Evolutionary conservation across 805 yeast genomes (phyloP).

Genomic region (Teunomyces kruisii): DNA sequence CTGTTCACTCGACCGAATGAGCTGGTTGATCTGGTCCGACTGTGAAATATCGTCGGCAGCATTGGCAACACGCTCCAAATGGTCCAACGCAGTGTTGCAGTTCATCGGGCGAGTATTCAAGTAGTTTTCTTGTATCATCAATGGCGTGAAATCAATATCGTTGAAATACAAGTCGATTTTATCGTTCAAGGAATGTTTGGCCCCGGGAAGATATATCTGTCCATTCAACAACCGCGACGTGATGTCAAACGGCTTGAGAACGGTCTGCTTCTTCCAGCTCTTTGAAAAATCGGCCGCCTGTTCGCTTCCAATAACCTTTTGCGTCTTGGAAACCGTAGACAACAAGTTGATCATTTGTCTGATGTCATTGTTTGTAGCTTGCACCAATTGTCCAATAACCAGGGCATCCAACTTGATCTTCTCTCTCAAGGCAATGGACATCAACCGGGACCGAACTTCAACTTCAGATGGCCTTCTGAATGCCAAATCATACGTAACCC

Average conservation of each 20-base stretch:
- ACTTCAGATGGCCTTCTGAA: constrained; percentile 87
- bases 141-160: constrained; percentile 91
- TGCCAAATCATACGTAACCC: constrained; percentile 72
- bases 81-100: constrained; percentile 39
- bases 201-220: constrained; percentile 52
- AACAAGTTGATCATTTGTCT: constrained; percentile 90
- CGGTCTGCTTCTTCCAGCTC: constrained; percentile 87
- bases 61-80: constrained; percentile 60
- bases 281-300: constrained; percentile 61
- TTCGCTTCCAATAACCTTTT: constrained; percentile 58
- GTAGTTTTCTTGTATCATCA: constrained; percentile 96
- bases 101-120: constrained; percentile 59
- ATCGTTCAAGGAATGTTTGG: constrained; percentile 65
- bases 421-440: constrained; percentile 90
- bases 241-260: constrained; percentile 90
- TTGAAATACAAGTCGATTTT: constrained; percentile 88
- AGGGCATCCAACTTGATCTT: constrained; percentile 75
- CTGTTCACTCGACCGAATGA: constrained; percentile 88
- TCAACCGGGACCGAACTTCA: constrained; percentile 76
- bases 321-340: constrained; percentile 79
- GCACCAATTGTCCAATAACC: constrained; percentile 79
- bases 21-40: constrained; percentile 76
- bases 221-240: constrained; percentile 63
- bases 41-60: constrained; percentile 90
- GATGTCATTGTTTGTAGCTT: constrained; percentile 85